These are phyloP conservation scores for Sphaerobolus stellatus DNA, from an alignment of 1,284 basidiomycete genomes.

Conservation along the genomic window DNA sequence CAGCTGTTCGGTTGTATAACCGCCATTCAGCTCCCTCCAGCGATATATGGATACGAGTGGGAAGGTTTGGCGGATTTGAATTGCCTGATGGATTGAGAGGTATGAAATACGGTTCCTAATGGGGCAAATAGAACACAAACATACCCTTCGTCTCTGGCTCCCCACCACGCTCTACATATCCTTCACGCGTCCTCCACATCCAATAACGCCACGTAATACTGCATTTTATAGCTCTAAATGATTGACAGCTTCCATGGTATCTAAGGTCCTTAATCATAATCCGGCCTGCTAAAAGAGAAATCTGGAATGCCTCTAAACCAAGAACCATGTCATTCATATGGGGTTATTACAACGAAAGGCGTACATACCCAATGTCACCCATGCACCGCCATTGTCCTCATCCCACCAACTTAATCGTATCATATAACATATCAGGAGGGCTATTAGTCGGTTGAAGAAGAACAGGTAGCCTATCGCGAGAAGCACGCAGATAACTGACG, in stretches of 20 bases:
- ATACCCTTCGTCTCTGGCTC: constrained; percentile 48
- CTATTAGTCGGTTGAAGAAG: constrained; percentile 86
- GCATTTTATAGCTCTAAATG: constrained; percentile 76
- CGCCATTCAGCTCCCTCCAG: constrained; percentile 88
- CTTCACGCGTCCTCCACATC: constrained; percentile 76
- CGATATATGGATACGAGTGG: constrained; percentile 77
- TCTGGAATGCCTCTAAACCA: constrained; percentile 75
- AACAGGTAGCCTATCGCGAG: constrained; percentile 79
- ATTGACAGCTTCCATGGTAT: constrained; percentile 90
- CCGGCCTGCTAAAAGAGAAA: constrained; percentile 84
- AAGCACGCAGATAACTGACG: constrained; percentile 70
- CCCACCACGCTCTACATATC: constrained; percentile 48
- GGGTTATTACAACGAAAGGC: not conserved
- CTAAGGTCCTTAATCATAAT: constrained; percentile 82
- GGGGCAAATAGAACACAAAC: not conserved
- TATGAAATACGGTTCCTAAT: constrained; percentile 16
- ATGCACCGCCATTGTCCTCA: constrained; percentile 63
- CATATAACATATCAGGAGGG: constrained; percentile 57
- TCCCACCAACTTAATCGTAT: constrained; percentile 73
- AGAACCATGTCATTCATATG: not conserved
- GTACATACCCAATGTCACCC: constrained; percentile 71
- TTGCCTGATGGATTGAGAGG: constrained; percentile 24
- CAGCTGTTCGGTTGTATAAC: constrained; percentile 83
- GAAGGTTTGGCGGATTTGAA: constrained; percentile 41
- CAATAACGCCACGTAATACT: constrained; percentile 91